A percentile compares a stretch with the other conserved stretches of the same genome.
phyloP scores from a whole-genome alignment of 257 asterid genomes.

The Solanum etuberosum region DNA sequence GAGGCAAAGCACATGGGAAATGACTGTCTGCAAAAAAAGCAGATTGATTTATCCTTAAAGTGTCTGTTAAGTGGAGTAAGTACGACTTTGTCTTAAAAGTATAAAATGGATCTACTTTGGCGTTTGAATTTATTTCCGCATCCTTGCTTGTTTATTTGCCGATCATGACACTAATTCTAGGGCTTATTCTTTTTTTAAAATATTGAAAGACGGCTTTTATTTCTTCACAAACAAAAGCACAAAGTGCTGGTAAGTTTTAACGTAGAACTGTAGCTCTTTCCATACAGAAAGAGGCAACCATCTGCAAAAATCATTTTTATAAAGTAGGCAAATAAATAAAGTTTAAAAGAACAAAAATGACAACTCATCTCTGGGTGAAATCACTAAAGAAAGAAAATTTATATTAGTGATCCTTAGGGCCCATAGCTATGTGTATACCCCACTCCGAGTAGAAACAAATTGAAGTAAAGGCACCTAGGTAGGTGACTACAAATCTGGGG shows the following conservation, averaged over 20 bases:
- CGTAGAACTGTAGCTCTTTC: neutral
- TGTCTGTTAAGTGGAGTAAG: neutral
- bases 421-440: neutral
- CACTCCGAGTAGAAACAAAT: neutral
- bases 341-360: neutral
- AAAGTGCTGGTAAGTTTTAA: neutral
- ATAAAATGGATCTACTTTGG: neutral
- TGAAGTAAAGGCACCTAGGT: neutral
- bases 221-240: neutral
- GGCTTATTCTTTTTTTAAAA: neutral
- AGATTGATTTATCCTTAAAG: neutral
- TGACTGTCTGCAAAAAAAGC: neutral
- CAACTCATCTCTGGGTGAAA: neutral
- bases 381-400: neutral
- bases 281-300: neutral
- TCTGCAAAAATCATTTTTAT: neutral
- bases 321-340: neutral
- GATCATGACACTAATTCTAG: neutral
- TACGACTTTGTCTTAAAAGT: neutral
- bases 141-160: neutral
- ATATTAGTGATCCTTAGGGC: neutral
- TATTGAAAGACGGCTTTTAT: neutral
- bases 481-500: neutral
- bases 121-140: neutral
- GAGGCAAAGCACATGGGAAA: neutral